Percentiles rank a stretch among this genome's conserved stretches.
phyloP scores from a whole-genome alignment of 176 grass and related monocot species.

The Triticum turgidum region DNA sequence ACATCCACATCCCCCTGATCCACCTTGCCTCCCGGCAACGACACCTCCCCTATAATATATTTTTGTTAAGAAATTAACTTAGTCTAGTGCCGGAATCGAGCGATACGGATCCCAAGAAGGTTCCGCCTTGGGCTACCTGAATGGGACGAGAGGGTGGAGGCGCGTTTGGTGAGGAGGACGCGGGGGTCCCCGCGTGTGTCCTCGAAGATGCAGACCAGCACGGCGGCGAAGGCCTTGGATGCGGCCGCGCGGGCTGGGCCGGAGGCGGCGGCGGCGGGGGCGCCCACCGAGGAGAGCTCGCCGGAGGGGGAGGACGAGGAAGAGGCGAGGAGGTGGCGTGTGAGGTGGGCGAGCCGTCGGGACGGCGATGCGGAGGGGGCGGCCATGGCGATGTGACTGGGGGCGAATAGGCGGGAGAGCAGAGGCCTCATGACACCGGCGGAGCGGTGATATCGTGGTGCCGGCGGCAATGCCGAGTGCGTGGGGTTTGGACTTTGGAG shows the following conservation, averaged over 20 bases:
- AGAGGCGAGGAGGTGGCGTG: constrained; percentile 30
- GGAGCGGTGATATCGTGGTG: constrained; percentile 14
- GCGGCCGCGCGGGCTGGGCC: neutral
- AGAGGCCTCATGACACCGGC: constrained; percentile 30
- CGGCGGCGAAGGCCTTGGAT: constrained; percentile 53
- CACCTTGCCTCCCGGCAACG: constrained; percentile 84
- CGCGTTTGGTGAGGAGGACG: constrained; percentile 87
- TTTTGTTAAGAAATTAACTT: constrained; percentile 14
- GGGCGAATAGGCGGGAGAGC: constrained; percentile 35
- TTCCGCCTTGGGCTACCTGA: constrained; percentile 42
- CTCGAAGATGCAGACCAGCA: constrained; percentile 92
- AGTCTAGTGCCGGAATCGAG: neutral
- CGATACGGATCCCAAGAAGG: neutral
- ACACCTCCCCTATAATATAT: constrained; percentile 71
- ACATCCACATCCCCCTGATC: constrained; percentile 83
- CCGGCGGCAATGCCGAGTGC: neutral
- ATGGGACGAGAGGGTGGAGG: constrained; percentile 72
- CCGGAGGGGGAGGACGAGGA: constrained; percentile 19
- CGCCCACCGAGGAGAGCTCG: constrained; percentile 44
- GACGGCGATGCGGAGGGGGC: constrained; percentile 9
- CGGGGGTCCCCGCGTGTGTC: constrained; percentile 52
- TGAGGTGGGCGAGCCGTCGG: constrained; percentile 35
- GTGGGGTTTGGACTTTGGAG: neutral
- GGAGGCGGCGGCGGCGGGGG: constrained; percentile 37
- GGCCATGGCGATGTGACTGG: constrained; percentile 32